A percentile compares a stretch with the other conserved stretches of the same genome.
phyloP scores from a whole-genome alignment of 2,329 filamentous ascomycete genomes.

The Diplodia scrobiculata region DNA sequence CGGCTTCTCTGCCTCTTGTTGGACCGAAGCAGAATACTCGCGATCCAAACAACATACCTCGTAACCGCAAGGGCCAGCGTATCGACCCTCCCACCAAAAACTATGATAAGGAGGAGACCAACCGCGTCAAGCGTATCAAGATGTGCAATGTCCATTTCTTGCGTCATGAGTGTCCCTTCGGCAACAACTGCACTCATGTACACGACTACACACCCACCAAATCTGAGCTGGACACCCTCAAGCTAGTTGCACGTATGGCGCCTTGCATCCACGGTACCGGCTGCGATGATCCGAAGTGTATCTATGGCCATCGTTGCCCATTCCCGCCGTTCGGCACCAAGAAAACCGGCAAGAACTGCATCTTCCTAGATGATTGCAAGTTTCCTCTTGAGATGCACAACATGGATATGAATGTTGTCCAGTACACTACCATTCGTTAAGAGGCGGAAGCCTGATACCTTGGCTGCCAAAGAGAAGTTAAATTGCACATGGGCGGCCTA shows the following conservation, averaged over 20 bases:
- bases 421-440: constrained; percentile 48
- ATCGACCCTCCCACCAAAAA: constrained; percentile 57
- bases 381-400: constrained; percentile 61
- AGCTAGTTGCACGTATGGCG: constrained; percentile 63
- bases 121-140: constrained; percentile 63
- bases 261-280: constrained; percentile 61
- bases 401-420: constrained; percentile 60
- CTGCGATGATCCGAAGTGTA: constrained; percentile 63
- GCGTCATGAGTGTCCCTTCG: constrained; percentile 59
- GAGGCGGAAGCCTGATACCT: background rate
- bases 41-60: constrained; percentile 44
- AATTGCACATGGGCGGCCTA: background rate
- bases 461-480: background rate
- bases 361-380: constrained; percentile 61
- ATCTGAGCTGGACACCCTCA: constrained; percentile 57
- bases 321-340: constrained; percentile 49
- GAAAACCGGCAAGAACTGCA: constrained; percentile 56
- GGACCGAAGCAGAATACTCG: constrained; percentile 11
- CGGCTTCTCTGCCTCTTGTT: constrained; percentile 27
- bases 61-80: constrained; percentile 62
- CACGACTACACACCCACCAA: constrained; percentile 58
- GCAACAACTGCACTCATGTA: constrained; percentile 58
- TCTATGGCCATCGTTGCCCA: constrained; percentile 65
- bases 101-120: constrained; percentile 59
- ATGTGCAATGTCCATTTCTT: constrained; percentile 65